Percentiles rank a stretch among this genome's conserved stretches.
These are phyloP conservation scores for Podaxis sp. DNA, from an alignment of 768 basidiomycete genomes.

Conservation along the genomic window DNA sequence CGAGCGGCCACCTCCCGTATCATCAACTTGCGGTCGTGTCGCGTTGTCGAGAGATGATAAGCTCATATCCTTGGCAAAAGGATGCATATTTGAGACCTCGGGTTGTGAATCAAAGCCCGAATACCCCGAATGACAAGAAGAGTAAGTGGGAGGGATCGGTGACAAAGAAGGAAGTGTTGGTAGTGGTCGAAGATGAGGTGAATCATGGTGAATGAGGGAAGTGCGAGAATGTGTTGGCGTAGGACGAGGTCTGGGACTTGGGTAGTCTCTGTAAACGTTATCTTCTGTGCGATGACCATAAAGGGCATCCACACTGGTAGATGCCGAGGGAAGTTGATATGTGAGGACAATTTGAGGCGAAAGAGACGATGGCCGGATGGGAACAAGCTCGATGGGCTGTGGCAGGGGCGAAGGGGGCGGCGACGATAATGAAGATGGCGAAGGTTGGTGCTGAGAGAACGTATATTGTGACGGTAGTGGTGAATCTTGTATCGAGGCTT, in stretches of 20 bases:
- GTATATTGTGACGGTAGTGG: no score
- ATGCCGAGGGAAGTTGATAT: background rate
- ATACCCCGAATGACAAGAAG: background rate
- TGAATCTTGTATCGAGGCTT: background rate
- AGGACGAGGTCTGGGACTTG: background rate
- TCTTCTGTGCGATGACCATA: background rate
- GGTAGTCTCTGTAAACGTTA: background rate
- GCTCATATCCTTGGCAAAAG: no score
- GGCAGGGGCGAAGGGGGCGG: background rate
- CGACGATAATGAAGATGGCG: background rate
- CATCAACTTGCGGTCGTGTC: background rate
- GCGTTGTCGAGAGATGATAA: no score
- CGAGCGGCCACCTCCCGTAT: background rate
- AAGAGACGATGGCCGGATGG: background rate
- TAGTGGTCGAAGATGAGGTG: background rate
- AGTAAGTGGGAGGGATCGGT: background rate
- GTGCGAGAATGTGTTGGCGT: background rate
- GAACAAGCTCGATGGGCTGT: background rate
- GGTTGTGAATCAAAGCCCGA: background rate
- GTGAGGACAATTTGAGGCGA: background rate
- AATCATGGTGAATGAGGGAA: background rate
- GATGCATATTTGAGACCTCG: no score
- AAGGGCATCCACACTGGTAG: background rate
- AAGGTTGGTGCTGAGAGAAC: background rate
- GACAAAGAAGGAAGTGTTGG: background rate